A percentile compares a stretch with the other conserved stretches of the same genome.
Evolutionary conservation across 2,329 filamentous ascomycete genomes (phyloP).

Genomic region (Colletotrichum sp.): DNA sequence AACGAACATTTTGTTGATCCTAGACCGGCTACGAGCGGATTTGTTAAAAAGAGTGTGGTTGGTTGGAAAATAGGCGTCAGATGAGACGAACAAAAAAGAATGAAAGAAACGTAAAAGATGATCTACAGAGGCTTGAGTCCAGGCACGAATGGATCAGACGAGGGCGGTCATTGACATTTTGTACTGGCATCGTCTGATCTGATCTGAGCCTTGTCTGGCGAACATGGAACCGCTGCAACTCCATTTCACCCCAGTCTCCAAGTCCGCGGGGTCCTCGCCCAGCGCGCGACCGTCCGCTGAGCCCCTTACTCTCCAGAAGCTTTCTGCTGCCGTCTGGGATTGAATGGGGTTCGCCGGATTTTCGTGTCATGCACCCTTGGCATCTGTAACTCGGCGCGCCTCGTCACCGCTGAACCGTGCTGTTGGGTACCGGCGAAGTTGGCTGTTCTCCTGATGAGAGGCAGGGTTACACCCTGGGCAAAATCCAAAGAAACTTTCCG

Average conservation of each 20-base stretch:
- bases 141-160: background rate
- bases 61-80: background rate
- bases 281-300: background rate
- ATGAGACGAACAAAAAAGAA: conserved; percentile 18
- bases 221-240: background rate
- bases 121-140: background rate
- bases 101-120: conserved; percentile 7
- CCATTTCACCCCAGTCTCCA: background rate
- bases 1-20: conserved; percentile 14
- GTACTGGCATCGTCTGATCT: conserved; percentile 13
- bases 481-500: background rate
- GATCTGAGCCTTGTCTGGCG: background rate
- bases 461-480: conserved; percentile 6
- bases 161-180: background rate
- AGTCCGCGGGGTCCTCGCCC: background rate
- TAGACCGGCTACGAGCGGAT: conserved; percentile 17
- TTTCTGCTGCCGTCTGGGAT: conserved; percentile 20
- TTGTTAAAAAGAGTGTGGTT: conserved; percentile 12
- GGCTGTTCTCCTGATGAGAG: background rate
- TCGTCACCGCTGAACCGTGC: conserved; percentile 6
- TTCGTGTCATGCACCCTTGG: conserved; percentile 10
- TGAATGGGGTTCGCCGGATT: conserved; percentile 3
- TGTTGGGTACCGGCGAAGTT: background rate
- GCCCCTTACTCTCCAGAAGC: conserved; percentile 11
- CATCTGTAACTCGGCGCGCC: conserved; percentile 3